phyloP scores from a whole-genome alignment of 2,329 filamentous ascomycete species.

The Chrysoporthe deuterocubensis region DNA sequence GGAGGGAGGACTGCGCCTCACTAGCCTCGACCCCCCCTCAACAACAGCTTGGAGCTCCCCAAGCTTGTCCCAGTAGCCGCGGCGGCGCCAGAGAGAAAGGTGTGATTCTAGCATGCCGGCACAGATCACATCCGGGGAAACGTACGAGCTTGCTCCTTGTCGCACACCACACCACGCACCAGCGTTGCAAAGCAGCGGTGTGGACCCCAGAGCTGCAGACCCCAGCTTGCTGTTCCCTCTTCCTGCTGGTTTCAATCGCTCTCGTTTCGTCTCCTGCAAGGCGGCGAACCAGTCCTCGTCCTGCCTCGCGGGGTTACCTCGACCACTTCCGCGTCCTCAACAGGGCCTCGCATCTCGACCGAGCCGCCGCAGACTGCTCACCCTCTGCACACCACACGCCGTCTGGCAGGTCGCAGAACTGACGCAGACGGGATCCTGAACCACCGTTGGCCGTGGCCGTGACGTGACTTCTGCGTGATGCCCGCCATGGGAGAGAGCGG shows the following conservation, averaged over 20 bases:
- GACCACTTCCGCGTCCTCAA: neutral
- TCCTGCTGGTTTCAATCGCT: neutral
- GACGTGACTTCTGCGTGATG: neutral
- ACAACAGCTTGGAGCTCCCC: neutral
- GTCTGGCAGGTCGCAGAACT: neutral
- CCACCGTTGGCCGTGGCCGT: neutral
- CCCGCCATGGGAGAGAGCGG: constrained; percentile 25
- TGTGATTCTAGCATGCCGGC: constrained; percentile 9
- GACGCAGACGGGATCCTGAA: neutral
- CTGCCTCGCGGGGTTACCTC: too few species aligned
- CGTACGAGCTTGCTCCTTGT: constrained; percentile 4
- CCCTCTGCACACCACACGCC: neutral
- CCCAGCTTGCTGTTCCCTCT: neutral
- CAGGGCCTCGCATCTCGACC: neutral
- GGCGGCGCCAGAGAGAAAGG: too few species aligned
- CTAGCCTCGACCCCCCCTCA: neutral
- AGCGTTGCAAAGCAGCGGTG: neutral
- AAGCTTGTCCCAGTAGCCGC: neutral
- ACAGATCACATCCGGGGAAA: neutral
- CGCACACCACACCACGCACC: neutral
- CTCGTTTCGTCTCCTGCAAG: neutral
- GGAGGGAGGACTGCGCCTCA: neutral
- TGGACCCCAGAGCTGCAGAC: neutral
- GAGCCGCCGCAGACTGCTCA: neutral
- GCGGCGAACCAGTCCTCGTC: neutral